Conservation (phyloP, 116 monocot genomes). For the Phalaenopsis hybrid region DNA sequence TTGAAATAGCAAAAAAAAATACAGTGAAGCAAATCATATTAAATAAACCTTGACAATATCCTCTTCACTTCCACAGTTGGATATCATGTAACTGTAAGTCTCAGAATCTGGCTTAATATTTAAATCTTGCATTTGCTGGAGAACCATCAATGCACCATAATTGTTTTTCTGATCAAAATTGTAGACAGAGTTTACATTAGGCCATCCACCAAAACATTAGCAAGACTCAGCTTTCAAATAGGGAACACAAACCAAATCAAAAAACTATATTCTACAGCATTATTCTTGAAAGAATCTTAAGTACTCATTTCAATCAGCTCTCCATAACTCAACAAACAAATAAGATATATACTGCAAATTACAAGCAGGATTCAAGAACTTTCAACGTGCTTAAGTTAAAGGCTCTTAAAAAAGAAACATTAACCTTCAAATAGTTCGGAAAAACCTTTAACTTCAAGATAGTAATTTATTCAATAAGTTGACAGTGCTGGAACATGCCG, state of each 20-base stretch:
- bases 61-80: slow-evolving; percentile 57
- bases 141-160: slow-evolving; percentile 42
- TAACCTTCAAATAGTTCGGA: background rate
- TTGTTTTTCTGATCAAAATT: slow-evolving; percentile 53
- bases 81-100: slow-evolving; percentile 77
- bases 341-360: background rate
- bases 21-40: background rate
- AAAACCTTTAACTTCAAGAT: background rate
- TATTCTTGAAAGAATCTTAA: background rate
- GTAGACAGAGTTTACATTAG: slow-evolving; percentile 6
- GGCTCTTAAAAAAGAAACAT: background rate
- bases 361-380: background rate
- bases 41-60: slow-evolving; percentile 66
- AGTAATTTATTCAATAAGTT: background rate
- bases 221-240: background rate
- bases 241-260: background rate
- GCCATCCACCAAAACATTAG: background rate
- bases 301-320: background rate
- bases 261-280: background rate
- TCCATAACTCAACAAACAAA: background rate
- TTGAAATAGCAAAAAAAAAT: background rate
- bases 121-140: slow-evolving; percentile 64
- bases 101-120: slow-evolving; percentile 84
- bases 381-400: background rate
- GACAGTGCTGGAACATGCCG: no score